Conservation (phyloP, 164 flowering plant genomes). For the Protea cynaroides region DNA sequence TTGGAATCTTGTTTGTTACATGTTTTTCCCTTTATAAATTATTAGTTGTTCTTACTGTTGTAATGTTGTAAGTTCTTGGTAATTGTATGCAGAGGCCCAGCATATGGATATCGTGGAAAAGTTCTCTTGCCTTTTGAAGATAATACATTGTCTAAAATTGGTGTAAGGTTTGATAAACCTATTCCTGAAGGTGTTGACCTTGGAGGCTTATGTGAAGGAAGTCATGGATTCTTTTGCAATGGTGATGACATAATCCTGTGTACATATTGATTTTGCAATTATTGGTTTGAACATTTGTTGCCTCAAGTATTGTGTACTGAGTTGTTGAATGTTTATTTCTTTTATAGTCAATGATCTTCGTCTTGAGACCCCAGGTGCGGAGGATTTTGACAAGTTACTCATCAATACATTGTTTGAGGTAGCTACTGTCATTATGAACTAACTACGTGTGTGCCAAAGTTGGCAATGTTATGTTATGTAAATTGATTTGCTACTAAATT, state of each 20-base stretch:
- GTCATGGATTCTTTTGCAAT: constrained; percentile 82
- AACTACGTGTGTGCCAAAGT: not conserved
- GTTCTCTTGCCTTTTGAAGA: constrained; percentile 72
- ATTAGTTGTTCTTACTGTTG: not conserved
- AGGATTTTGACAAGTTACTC: constrained; percentile 66
- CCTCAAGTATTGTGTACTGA: not conserved
- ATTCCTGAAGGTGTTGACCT: constrained; percentile 85
- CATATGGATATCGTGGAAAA: constrained; percentile 63
- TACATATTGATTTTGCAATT: too few relatives aligned
- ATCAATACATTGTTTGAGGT: constrained; percentile 84
- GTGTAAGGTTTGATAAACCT: constrained; percentile 77
- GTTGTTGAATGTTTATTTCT: constrained; percentile 8
- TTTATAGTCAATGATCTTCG: constrained; percentile 64
- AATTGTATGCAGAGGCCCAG: constrained; percentile 56
- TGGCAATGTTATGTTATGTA: not conserved
- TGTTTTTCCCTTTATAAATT: not conserved
- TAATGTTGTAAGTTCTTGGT: constrained; percentile 1
- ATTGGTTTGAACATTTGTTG: not conserved
- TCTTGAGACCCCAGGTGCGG: constrained; percentile 47
- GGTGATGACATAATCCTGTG: constrained; percentile 31
- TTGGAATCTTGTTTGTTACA: not conserved
- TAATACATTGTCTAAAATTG: constrained; percentile 68
- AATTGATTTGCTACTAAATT: not conserved
- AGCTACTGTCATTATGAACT: constrained; percentile 6
- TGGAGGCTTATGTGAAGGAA: constrained; percentile 65